Base-by-base conservation (phyloP, 257 asterid species). In the Nicotiana otophora region DNA sequence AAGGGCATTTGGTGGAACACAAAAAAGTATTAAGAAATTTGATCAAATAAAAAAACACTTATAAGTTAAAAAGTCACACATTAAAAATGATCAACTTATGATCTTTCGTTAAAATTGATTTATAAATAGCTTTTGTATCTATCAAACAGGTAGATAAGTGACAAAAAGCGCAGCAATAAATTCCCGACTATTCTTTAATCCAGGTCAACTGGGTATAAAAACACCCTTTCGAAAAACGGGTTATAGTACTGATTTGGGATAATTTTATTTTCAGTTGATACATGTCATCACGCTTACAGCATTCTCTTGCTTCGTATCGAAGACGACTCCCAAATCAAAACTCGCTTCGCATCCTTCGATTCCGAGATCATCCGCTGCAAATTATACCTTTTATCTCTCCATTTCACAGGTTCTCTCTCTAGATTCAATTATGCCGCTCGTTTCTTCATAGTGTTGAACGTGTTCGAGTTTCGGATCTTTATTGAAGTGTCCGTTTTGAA, bases 291-390 rank as follows among this genome's bases (percentile, higher is more conserved):
- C 5, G 77, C 77, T 53, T 39, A 80, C 16, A 15, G n/a, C 63
- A 68, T 26, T 46, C 46, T n/a, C 46, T 79, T 79, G 74, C 61
- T 78, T 78, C 70, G 39, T 15, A 78, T 63, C 72, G 11, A 60
- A 78, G 72, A 19, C 66, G 42, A 60, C 51, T 17, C 62, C 48
- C 31, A n/a, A 34, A 80, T 28, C 11, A 16, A 39, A 42, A 20
- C 23, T 39, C 60, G 12, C n/a, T 69, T 36, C n/a, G 1, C 19
- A 53, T 36, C 31, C 55, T 39, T 39, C 33, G 19, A 10, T 39
- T 39, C 78, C n/a, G 33, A 69, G 33, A 5, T 10, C 23, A n/a
- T 39, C 55, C 12, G 11, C 78, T 70, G 20, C 78, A 53, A 53
- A 36, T 7, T 39, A 1, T 7, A 39, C 48, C 48, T 39, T 15